phyloP scores from a whole-genome alignment of 305 asterid species.

The Fraxinus sp. region DNA sequence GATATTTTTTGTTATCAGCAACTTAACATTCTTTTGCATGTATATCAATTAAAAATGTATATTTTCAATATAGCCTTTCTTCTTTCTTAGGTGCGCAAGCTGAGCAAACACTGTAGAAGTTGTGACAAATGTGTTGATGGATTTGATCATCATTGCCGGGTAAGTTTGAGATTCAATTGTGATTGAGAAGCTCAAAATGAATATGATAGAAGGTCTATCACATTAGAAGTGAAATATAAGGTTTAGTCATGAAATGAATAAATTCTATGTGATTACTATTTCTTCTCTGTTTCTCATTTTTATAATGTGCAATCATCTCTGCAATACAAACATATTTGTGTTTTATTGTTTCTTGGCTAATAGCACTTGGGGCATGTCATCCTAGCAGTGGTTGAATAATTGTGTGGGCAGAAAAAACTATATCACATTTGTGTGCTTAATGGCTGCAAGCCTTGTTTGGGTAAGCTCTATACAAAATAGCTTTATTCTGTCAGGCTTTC shows the following conservation, averaged over 20 bases:
- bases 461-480: slow-evolving; percentile 41
- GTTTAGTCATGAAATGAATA: background rate
- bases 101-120: slow-evolving; percentile 96
- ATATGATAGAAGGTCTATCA: background rate
- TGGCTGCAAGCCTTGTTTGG: slow-evolving; percentile 93
- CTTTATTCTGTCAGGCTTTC: slow-evolving; percentile 12
- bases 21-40: background rate
- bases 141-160: slow-evolving; percentile 96
- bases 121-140: slow-evolving; percentile 99
- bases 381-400: slow-evolving; percentile 90
- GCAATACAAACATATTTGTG: background rate
- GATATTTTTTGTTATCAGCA: background rate
- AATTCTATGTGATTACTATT: background rate
- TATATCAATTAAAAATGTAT: background rate
- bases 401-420: slow-evolving; percentile 95
- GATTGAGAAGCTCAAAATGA: no score
- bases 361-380: slow-evolving; percentile 20
- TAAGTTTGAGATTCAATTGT: no score
- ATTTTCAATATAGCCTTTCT: background rate
- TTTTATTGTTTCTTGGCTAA: slow-evolving; percentile 21
- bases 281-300: background rate
- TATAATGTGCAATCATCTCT: background rate
- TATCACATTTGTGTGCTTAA: slow-evolving; percentile 72
- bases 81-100: slow-evolving; percentile 69
- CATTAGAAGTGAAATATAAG: background rate